These are phyloP conservation scores for Neurospora sublineolata DNA, from an alignment of 495 filamentous ascomycete genomes.

Conservation along the genomic window DNA sequence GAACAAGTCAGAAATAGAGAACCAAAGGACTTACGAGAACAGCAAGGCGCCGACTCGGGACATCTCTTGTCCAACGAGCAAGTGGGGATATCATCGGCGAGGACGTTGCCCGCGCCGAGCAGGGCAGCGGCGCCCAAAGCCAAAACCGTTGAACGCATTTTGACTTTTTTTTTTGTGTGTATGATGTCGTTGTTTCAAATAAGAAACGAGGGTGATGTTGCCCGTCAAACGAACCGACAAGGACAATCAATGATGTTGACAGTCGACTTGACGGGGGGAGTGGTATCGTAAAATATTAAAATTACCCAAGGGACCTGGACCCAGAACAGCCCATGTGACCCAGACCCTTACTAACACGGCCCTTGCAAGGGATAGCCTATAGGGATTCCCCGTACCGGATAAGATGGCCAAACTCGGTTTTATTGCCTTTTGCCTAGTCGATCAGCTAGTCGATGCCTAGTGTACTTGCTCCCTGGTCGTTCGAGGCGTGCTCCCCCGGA, in stretches of 20 bases:
- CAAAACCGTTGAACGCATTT: constrained; percentile 12
- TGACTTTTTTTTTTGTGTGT: background rate
- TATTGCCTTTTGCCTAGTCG: background rate
- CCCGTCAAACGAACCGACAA: background rate
- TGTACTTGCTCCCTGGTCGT: background rate
- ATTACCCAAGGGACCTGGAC: background rate
- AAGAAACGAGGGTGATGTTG: background rate
- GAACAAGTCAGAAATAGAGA: background rate
- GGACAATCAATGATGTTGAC: background rate
- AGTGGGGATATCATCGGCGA: constrained; percentile 18
- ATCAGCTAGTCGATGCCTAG: background rate
- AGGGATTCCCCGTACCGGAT: background rate
- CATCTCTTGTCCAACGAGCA: constrained; percentile 52
- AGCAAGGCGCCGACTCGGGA: constrained; percentile 69
- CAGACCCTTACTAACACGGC: background rate
- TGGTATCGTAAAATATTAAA: background rate
- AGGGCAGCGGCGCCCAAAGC: constrained; percentile 28
- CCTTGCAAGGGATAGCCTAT: background rate
- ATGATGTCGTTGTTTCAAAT: background rate
- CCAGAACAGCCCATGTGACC: background rate
- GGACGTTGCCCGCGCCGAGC: constrained; percentile 28
- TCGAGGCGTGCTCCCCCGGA: background rate
- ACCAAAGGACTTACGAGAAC: constrained; percentile 64
- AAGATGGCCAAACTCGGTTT: background rate
- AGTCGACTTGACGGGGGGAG: background rate